Evolutionary conservation across 2,329 filamentous ascomycete genomes (phyloP).

Genomic region (Ceratocystis harringtonii): DNA sequence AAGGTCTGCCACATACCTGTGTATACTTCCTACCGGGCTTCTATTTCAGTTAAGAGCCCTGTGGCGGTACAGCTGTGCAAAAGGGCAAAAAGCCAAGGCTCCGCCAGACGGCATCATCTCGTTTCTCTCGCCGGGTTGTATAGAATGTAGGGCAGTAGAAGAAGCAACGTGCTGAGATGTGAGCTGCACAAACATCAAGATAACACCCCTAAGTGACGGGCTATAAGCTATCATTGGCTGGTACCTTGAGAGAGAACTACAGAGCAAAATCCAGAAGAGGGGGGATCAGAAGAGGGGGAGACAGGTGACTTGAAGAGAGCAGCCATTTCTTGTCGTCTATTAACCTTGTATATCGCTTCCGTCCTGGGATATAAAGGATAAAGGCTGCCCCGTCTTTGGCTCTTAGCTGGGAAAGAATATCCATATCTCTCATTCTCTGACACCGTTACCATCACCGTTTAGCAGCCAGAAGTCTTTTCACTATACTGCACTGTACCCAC

Average conservation of each 20-base stretch:
- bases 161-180: not conserved
- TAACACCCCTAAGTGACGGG: not conserved
- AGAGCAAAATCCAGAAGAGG: not conserved
- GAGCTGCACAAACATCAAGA: not conserved
- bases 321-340: not conserved
- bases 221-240: not conserved
- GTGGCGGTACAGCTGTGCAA: not conserved
- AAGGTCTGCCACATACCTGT: not conserved
- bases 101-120: not conserved
- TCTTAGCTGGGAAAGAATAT: not conserved
- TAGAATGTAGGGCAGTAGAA: not conserved
- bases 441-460: too few relatives aligned
- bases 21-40: not conserved
- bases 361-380: not conserved
- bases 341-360: not conserved
- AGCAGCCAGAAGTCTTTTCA: not conserved
- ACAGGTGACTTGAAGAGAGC: not conserved
- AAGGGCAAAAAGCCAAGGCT: not conserved
- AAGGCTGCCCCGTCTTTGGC: not conserved
- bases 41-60: not conserved
- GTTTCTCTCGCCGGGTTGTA: not conserved
- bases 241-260: not conserved
- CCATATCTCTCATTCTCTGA: not conserved
- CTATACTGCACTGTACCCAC: not conserved
- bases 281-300: not conserved